These are phyloP conservation scores for Trichoderma cornu-damae DNA, from an alignment of 2,329 filamentous ascomycete species.

Conservation along the genomic window DNA sequence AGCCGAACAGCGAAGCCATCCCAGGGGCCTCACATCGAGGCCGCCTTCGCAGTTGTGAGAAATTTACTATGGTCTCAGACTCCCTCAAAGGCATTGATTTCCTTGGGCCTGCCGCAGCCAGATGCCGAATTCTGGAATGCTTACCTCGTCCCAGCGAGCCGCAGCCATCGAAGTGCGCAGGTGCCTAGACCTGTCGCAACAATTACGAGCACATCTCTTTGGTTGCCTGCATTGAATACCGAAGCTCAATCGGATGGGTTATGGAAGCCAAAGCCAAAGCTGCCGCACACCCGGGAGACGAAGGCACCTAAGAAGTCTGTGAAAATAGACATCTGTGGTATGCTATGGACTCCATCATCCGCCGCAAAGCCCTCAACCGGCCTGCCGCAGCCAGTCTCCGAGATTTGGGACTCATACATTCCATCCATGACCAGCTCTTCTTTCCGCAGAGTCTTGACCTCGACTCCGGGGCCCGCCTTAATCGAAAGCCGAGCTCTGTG, in stretches of 20 bases:
- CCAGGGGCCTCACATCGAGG: background rate
- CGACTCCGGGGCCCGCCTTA: background rate
- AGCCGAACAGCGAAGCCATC: background rate
- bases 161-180: background rate
- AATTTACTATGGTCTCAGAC: background rate
- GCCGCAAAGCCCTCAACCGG: background rate
- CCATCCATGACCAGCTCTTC: background rate
- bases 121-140: background rate
- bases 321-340: background rate
- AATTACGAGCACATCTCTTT: slow-evolving; percentile 11
- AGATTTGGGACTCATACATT: slow-evolving; percentile 1
- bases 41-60: background rate
- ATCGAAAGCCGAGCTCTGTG: slow-evolving; percentile 7
- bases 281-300: background rate
- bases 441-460: background rate
- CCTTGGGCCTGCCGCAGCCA: slow-evolving; percentile 1
- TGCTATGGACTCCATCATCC: background rate
- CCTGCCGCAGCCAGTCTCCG: slow-evolving; percentile 1
- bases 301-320: background rate
- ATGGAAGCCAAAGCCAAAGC: background rate
- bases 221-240: background rate
- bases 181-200: background rate
- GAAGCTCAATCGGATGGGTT: background rate
- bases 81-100: background rate
- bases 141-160: background rate